Conservation (phyloP, 139 green algal genomes). For the Ettlia oleoabundans region DNA sequence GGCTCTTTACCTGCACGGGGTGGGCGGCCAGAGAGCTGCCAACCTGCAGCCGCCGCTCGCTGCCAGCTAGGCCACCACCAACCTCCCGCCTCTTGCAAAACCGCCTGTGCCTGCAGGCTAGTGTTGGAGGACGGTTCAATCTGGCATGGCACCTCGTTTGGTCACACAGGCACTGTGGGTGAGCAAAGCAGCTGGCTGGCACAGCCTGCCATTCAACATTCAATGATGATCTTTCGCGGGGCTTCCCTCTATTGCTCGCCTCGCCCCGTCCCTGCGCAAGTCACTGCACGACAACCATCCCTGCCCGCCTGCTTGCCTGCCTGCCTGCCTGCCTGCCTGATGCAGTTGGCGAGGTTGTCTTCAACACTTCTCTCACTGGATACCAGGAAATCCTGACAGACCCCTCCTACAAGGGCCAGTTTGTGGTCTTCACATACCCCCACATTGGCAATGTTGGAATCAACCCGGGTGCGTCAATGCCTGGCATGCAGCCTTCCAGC, state of each 20-base stretch:
- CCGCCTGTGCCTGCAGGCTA: conserved; percentile 55
- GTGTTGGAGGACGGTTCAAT: conserved; percentile 96
- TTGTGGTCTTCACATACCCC: conserved; percentile 96
- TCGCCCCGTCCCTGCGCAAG: background rate
- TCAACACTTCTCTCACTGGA: conserved; percentile 96
- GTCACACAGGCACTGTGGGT: conserved; percentile 80
- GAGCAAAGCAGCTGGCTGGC: background rate
- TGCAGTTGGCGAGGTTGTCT: conserved; percentile 88
- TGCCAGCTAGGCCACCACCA: background rate
- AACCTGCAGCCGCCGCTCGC: background rate
- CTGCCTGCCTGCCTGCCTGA: no score
- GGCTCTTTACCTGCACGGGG: background rate
- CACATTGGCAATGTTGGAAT: conserved; percentile 99
- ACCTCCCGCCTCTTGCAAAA: no score
- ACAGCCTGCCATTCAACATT: background rate
- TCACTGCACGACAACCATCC: background rate
- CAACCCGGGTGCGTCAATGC: conserved; percentile 80
- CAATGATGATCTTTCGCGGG: background rate
- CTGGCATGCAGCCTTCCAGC: no score
- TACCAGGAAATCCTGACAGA: conserved; percentile 98
- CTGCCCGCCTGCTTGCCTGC: background rate
- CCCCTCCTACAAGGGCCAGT: conserved; percentile 97
- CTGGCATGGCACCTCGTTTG: conserved; percentile 87
- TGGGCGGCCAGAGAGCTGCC: background rate
- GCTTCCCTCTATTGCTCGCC: background rate